These are phyloP conservation scores for Pisolithus thermaeus DNA, from an alignment of 1,284 basidiomycete genomes.

Conservation along the genomic window DNA sequence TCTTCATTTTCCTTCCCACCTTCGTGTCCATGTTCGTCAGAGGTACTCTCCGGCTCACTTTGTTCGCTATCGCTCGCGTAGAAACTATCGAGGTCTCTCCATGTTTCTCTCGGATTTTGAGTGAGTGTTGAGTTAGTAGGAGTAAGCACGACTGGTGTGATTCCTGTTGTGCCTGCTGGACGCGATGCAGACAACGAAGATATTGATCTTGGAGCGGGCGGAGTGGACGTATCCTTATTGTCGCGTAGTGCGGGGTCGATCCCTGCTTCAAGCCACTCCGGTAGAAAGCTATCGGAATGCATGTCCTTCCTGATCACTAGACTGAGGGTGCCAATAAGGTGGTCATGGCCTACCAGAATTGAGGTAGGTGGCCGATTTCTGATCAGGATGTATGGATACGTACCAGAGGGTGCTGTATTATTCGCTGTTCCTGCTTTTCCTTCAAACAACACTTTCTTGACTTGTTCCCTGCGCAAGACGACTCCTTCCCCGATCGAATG, in stretches of 20 bases:
- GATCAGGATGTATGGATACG: background rate
- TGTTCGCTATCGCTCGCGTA: slow-evolving; percentile 42
- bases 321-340: slow-evolving; percentile 52
- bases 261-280: slow-evolving; percentile 60
- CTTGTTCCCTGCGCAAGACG: slow-evolving; percentile 75
- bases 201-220: slow-evolving; percentile 31
- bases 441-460: slow-evolving; percentile 72
- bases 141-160: slow-evolving; percentile 46
- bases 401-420: slow-evolving; percentile 27
- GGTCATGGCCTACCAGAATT: slow-evolving; percentile 34
- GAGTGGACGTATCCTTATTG: slow-evolving; percentile 42
- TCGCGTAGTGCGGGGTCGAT: slow-evolving; percentile 53
- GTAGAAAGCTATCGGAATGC: slow-evolving; percentile 38
- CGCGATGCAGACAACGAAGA: slow-evolving; percentile 28
- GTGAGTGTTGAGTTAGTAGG: slow-evolving; percentile 43
- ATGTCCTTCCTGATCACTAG: slow-evolving; percentile 50
- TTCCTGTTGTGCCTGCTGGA: slow-evolving; percentile 13
- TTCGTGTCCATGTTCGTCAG: slow-evolving; percentile 21
- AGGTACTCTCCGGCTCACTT: slow-evolving; percentile 15
- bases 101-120: slow-evolving; percentile 39
- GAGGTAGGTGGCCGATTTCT: slow-evolving; percentile 4
- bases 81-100: slow-evolving; percentile 64
- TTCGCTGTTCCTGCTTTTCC: slow-evolving; percentile 52
- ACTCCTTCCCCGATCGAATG: slow-evolving; percentile 60
- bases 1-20: slow-evolving; percentile 10